phyloP scores from a whole-genome alignment of 768 basidiomycete genomes.

The Suillus alpinus region DNA sequence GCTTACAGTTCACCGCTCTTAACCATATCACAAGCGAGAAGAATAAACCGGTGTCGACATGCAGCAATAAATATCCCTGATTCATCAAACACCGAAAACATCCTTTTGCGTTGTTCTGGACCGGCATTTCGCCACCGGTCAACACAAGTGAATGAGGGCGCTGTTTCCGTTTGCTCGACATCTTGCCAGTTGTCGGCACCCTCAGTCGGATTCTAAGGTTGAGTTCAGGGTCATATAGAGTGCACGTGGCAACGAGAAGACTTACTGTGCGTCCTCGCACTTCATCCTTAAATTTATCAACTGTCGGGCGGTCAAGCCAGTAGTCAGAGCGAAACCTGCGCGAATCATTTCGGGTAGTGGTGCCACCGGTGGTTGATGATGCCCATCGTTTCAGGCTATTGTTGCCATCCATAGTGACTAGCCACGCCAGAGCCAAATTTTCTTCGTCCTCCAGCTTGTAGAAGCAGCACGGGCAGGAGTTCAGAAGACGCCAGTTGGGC shows the following conservation, averaged over 20 bases:
- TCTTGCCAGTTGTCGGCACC: neutral
- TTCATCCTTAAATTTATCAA: constrained; percentile 3
- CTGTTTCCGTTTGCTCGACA: neutral
- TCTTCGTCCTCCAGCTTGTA: constrained; percentile 6
- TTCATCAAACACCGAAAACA: constrained; percentile 1
- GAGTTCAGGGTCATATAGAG: too few relatives aligned
- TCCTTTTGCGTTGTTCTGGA: neutral
- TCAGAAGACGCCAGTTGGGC: constrained; percentile 10
- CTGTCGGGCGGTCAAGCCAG: neutral
- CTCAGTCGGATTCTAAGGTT: too few relatives aligned
- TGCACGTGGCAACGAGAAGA: neutral
- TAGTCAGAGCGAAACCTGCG: neutral
- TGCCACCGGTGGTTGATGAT: neutral
- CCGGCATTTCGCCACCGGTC: constrained; percentile 1
- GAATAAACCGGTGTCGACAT: neutral
- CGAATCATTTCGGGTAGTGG: neutral
- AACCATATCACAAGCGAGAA: neutral
- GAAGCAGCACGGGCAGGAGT: constrained; percentile 8
- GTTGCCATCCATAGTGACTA: constrained; percentile 3
- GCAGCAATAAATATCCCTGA: neutral
- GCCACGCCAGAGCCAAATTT: neutral
- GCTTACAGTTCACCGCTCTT: neutral
- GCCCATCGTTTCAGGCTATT: neutral
- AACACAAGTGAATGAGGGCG: neutral
- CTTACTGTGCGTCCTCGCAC: neutral